Conservation (phyloP, 768 basidiomycete species). For the Ramaria rubella region DNA sequence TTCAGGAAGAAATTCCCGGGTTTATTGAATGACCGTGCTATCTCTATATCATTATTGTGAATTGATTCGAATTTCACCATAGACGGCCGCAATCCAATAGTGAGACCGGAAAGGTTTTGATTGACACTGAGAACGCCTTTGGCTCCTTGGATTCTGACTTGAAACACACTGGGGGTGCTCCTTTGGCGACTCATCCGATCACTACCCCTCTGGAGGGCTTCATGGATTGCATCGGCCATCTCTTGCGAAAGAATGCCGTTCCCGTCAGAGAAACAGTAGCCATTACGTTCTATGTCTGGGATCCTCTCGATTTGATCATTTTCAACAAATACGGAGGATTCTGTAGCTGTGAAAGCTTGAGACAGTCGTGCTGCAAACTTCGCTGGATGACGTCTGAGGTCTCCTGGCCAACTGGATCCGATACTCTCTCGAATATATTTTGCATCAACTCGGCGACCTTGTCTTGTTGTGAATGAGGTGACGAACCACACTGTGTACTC, state of each 20-base stretch:
- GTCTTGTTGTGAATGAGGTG: slow-evolving; percentile 40
- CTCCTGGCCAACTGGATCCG: slow-evolving; percentile 41
- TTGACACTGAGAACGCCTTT: slow-evolving; percentile 65
- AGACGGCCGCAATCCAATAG: slow-evolving; percentile 46
- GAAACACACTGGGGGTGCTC: slow-evolving; percentile 43
- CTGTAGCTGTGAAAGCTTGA: slow-evolving; percentile 71
- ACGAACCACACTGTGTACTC: slow-evolving; percentile 66
- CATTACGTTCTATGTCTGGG: slow-evolving; percentile 41
- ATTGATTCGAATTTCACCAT: slow-evolving; percentile 65
- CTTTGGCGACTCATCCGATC: slow-evolving; percentile 30
- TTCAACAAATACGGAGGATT: slow-evolving; percentile 42
- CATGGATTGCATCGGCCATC: slow-evolving; percentile 44
- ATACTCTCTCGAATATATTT: slow-evolving; percentile 45
- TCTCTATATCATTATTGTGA: slow-evolving; percentile 45
- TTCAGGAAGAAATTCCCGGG: slow-evolving; percentile 55
- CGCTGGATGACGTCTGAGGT: slow-evolving; percentile 54
- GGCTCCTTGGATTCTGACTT: slow-evolving; percentile 56
- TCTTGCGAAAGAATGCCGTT: slow-evolving; percentile 57
- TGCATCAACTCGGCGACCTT: slow-evolving; percentile 33
- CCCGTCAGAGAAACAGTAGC: slow-evolving; percentile 61
- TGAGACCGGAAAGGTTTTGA: slow-evolving; percentile 40
- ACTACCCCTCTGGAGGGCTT: slow-evolving; percentile 32
- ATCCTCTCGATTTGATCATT: slow-evolving; percentile 34
- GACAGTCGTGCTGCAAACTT: slow-evolving; percentile 67
- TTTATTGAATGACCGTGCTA: slow-evolving; percentile 56